Evolutionary conservation across 148 eudicot species (phyloP).

Genomic region (Beta vulgaris): DNA sequence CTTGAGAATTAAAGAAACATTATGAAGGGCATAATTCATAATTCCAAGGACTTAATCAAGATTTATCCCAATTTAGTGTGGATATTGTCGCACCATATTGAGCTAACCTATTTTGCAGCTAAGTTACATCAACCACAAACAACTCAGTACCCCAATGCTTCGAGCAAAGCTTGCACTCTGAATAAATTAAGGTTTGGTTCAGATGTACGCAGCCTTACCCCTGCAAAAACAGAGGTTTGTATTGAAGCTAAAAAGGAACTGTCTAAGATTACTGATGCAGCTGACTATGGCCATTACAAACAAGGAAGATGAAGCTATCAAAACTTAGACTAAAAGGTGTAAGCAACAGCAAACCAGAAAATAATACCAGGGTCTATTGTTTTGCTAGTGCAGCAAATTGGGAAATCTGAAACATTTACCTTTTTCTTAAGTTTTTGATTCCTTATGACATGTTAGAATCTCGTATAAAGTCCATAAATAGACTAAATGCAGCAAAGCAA

Average conservation of each 20-base stretch:
- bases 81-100: background rate
- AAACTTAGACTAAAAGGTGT: background rate
- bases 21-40: too few species aligned
- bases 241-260: background rate
- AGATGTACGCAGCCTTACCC: background rate
- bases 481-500: background rate
- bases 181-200: background rate
- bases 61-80: background rate
- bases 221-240: background rate
- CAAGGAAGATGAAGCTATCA: background rate
- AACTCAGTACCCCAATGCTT: background rate
- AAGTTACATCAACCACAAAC: background rate
- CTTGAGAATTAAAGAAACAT: too few species aligned
- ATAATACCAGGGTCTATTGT: background rate
- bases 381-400: background rate
- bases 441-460: background rate
- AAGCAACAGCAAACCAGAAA: background rate
- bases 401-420: background rate
- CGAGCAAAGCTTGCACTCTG: background rate
- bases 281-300: background rate
- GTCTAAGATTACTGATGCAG: background rate
- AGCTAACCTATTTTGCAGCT: background rate
- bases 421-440: background rate
- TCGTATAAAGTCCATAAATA: background rate
- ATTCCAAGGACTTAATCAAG: background rate